phyloP scores from a whole-genome alignment of 2,329 filamentous ascomycete species.

The Dothiorella sarmentorum region DNA sequence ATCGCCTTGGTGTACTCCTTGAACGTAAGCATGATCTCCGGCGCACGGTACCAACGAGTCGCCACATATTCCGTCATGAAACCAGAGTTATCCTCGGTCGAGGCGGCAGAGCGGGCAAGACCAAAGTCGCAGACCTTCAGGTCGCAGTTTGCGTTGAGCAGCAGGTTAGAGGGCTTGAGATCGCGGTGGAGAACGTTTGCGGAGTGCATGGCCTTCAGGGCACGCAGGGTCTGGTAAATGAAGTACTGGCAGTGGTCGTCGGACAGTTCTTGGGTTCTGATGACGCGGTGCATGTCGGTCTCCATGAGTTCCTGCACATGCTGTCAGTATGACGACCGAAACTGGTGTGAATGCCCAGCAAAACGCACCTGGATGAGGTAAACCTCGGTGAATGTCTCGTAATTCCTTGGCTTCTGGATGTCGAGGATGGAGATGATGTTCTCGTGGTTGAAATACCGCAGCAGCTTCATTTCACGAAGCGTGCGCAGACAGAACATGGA shows the following conservation, averaged over 20 bases:
- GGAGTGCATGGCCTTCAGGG: slow-evolving; percentile 98
- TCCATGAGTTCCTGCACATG: slow-evolving; percentile 87
- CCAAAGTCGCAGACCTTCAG: slow-evolving; percentile 99
- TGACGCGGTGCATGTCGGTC: slow-evolving; percentile 99
- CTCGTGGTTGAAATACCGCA: slow-evolving; percentile 99
- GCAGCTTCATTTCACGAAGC: slow-evolving; percentile 96
- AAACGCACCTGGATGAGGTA: slow-evolving; percentile 85
- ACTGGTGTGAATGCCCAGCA: neutral
- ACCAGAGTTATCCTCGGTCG: slow-evolving; percentile 98
- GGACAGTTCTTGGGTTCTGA: slow-evolving; percentile 95
- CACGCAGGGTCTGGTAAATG: slow-evolving; percentile 98
- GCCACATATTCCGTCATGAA: slow-evolving; percentile 99
- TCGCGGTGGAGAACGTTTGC: slow-evolving; percentile 97
- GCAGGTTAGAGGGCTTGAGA: slow-evolving; percentile 93
- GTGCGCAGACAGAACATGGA: slow-evolving; percentile 98
- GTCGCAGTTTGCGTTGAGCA: slow-evolving; percentile 98
- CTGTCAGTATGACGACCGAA: slow-evolving; percentile 20
- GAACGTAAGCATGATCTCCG: slow-evolving; percentile 99
- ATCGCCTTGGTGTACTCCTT: slow-evolving; percentile 99
- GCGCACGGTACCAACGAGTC: slow-evolving; percentile 97
- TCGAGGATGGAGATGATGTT: slow-evolving; percentile 99
- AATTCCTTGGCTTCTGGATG: slow-evolving; percentile 96
- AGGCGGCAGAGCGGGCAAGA: slow-evolving; percentile 89
- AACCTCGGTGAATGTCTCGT: slow-evolving; percentile 94
- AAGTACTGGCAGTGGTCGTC: slow-evolving; percentile 99